These are phyloP conservation scores for Colletotrichum simmondsii DNA, from an alignment of 2,329 filamentous ascomycete genomes.

Conservation along the genomic window DNA sequence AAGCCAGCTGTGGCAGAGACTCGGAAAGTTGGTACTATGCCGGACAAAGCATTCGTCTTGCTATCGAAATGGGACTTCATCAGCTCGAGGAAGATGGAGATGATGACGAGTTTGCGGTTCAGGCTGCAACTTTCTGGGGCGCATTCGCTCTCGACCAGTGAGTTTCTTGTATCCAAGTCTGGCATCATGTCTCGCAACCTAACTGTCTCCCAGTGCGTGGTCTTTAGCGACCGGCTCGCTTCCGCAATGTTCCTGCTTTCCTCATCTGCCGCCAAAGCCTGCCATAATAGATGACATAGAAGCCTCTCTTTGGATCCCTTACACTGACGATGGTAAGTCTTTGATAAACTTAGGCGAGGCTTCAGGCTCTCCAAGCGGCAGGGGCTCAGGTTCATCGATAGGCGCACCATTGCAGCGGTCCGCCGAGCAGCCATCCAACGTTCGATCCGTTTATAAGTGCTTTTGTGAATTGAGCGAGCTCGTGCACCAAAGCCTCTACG, in stretches of 20 bases:
- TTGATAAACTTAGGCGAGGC: not conserved
- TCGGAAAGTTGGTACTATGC: conserved; percentile 79
- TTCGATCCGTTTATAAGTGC: conserved; percentile 74
- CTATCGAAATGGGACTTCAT: conserved; percentile 78
- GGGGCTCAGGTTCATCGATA: conserved; percentile 38
- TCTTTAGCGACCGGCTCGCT: conserved; percentile 72
- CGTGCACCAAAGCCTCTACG: conserved; percentile 76
- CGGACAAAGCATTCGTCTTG: conserved; percentile 77
- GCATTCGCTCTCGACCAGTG: conserved; percentile 73
- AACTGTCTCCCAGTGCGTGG: conserved; percentile 62
- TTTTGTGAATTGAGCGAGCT: conserved; percentile 80
- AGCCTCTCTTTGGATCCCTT: conserved; percentile 68
- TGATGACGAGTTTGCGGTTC: conserved; percentile 67
- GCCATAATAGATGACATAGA: conserved; percentile 70
- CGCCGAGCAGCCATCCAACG: conserved; percentile 73
- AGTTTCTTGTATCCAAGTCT: conserved; percentile 43
- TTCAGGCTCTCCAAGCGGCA: conserved; percentile 14
- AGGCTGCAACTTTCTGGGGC: conserved; percentile 71
- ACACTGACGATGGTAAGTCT: conserved; percentile 65
- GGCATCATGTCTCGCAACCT: not conserved
- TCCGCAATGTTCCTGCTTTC: conserved; percentile 68
- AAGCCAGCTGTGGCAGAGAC: conserved; percentile 78
- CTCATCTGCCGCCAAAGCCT: conserved; percentile 68
- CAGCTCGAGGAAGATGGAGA: conserved; percentile 59
- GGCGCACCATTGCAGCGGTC: conserved; percentile 64